Base-by-base conservation (phyloP, 805 yeast species). In the Kodamaea nitidulidarum region DNA sequence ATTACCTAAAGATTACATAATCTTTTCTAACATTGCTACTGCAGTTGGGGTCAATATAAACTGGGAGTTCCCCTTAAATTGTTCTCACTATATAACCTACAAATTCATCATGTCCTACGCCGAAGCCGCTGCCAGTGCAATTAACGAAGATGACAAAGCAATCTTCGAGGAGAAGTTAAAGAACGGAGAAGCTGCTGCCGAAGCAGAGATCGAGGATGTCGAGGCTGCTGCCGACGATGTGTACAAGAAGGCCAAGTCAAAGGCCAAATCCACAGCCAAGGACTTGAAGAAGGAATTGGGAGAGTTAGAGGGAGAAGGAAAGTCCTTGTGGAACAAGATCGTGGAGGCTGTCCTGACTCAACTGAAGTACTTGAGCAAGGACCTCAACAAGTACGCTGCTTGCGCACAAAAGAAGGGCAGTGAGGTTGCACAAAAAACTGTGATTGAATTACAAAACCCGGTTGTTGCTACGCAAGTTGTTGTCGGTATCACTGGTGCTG, bases 381-480 rank as follows among this genome's bases (percentile, higher is more conserved):
- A 18, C 11, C 22, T 32, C 10, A 20, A 32, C 21, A 20, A 32
- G 32, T 32, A 25, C 30, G 20, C 29, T 3, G 25, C 36, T 3
- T 22, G 27, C 21, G 36, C 33, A 7, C 41, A 31, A 14, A 32
- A 38, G 24, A 12, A 40, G 15, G 17, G 33, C 2, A 8, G 27
- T 16, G 27, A 25, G 21, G 40, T 44, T 9, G 50, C 51, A 6
- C 38, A 48, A 12, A 47, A 44, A 28, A 51, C 62, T 14, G 43
- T 39, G 25, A 42, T 43, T 17, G 84, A 78, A 55, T 64, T 80
- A 46, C 68, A 77, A 51, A 79, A 80, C 63, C 86, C 86, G 0
- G 82, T 75, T 3, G 82, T 80, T 33, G 60, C 74, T 14, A 57
- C 75, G 22, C 84, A 80, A 56, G 58, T 72, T 2, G 63, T 75